Percentiles rank a stretch among this genome's conserved stretches.
Evolutionary conservation across 208 protist species (phyloP).

Genomic region (Acanthamoeba polyphaga): DNA sequence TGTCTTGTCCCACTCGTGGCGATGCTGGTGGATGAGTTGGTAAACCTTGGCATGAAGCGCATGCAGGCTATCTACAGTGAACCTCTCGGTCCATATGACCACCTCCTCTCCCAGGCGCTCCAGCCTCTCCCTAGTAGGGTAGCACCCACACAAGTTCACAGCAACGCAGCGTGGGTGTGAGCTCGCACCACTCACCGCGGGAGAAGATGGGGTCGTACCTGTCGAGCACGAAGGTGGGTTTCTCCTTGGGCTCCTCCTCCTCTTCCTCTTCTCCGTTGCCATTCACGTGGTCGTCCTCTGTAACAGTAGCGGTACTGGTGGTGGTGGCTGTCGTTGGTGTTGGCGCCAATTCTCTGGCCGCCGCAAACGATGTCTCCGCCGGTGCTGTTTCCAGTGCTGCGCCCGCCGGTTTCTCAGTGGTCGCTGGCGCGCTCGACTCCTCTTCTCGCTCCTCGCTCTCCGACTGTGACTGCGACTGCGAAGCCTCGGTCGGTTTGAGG

Average conservation of each 20-base stretch:
- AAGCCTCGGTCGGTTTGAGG: background rate
- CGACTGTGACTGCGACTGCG: background rate
- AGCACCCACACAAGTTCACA: background rate
- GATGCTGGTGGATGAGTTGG: slow-evolving; percentile 64
- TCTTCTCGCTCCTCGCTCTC: background rate
- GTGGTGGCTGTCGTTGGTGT: background rate
- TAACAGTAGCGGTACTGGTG: background rate
- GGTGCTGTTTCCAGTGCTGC: too few species aligned
- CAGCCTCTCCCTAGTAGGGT: background rate
- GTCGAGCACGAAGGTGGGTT: slow-evolving; percentile 28
- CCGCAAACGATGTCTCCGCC: background rate
- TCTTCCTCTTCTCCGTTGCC: background rate
- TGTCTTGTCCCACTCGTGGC: slow-evolving; percentile 63
- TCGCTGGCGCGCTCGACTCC: too few species aligned
- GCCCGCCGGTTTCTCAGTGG: too few species aligned
- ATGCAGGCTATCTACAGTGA: slow-evolving; percentile 73
- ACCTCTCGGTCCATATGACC: slow-evolving; percentile 43
- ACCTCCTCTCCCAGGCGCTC: background rate
- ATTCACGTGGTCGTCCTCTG: background rate
- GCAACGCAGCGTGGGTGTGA: too few species aligned
- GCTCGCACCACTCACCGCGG: too few species aligned
- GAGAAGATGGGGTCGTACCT: too few species aligned
- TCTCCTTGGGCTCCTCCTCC: background rate
- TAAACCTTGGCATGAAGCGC: slow-evolving; percentile 68
- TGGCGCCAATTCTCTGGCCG: background rate